Evolutionary conservation across 768 basidiomycete species (phyloP), one percentile per base, ranked within the genome.

Genomic region (Mycena filopes): DNA sequence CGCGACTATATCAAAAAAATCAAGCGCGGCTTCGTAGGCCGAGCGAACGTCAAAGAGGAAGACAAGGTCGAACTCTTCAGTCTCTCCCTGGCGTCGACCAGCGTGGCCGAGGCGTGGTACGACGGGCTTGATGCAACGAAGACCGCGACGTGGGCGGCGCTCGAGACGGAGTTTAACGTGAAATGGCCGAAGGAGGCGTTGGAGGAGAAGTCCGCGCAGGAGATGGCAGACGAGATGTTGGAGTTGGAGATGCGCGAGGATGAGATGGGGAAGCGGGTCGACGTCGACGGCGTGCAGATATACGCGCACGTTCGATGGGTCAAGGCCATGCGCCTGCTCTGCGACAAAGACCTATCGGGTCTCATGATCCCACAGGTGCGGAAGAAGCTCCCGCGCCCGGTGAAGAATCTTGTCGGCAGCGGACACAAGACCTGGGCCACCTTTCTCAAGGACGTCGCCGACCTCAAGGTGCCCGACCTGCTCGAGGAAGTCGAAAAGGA

Each of bases 181-280:
- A 42, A 45, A 42, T 56, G 55, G 55, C 55, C 55, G 18, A 56
- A 56, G 55, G 41, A 45, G 28, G 55, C n/a, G 8, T 11, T 38
- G 41, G 41, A 20, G 7, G 41, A 36, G 28, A 31, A 31, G 42
- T 13, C 28, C 16, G 55, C 41, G 16, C 41, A 56, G 42, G 41
- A 56, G 11, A 11, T 45, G 43, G 18, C 42, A 12, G 55, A 56
- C 5, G 41, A 56, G 25, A n/a, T 45, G n/a, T n/a, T n/a, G n/a
- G n/a, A n/a, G n/a, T n/a, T n/a, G n/a, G n/a, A n/a, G n/a, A n/a
- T n/a, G n/a, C n/a, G n/a, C n/a, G n/a, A n/a, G n/a, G n/a, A n/a
- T n/a, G n/a, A n/a, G n/a, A n/a, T n/a, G n/a, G n/a, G n/a, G n/a
- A n/a, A n/a, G n/a, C n/a, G n/a, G n/a, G n/a, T n/a, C n/a, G n/a